phyloP scores from a whole-genome alignment of 306 rosid species.

The Prunus davidiana region DNA sequence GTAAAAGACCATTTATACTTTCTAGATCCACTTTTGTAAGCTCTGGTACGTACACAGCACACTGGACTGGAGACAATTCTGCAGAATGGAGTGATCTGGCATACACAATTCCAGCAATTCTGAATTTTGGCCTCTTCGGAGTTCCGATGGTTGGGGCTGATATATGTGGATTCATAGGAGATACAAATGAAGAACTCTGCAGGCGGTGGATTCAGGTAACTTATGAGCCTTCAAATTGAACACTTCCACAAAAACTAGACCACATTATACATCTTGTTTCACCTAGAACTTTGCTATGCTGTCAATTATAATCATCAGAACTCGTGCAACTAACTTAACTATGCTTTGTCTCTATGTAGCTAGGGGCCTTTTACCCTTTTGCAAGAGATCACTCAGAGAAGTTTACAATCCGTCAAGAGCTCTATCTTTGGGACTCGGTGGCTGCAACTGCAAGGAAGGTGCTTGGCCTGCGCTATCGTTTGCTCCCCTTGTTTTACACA shows the following conservation, averaged over 20 bases:
- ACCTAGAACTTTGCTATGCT: background rate
- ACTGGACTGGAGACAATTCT: slow-evolving; percentile 94
- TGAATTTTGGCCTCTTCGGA: slow-evolving; percentile 77
- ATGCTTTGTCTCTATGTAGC: slow-evolving; percentile 31
- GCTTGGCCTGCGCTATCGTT: slow-evolving; percentile 71
- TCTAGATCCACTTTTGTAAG: slow-evolving; percentile 82
- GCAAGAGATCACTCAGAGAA: slow-evolving; percentile 73
- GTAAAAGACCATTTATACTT: slow-evolving; percentile 83
- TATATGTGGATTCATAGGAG: slow-evolving; percentile 65
- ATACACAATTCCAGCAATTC: slow-evolving; percentile 61
- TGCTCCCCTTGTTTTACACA: slow-evolving; percentile 85
- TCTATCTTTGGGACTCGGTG: slow-evolving; percentile 83
- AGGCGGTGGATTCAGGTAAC: slow-evolving; percentile 92
- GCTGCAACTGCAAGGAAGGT: slow-evolving; percentile 79
- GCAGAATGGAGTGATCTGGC: slow-evolving; percentile 86
- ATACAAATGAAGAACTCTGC: slow-evolving; percentile 85
- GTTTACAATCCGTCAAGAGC: slow-evolving; percentile 57
- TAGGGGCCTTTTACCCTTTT: slow-evolving; percentile 91
- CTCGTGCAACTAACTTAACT: background rate
- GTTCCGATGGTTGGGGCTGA: slow-evolving; percentile 96
- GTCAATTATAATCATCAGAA: background rate
- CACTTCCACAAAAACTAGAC: background rate
- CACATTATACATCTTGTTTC: background rate
- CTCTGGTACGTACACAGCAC: slow-evolving; percentile 88
- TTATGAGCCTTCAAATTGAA: background rate